Conservation (phyloP, 768 basidiomycete genomes). For the Macrocybe gigantea region DNA sequence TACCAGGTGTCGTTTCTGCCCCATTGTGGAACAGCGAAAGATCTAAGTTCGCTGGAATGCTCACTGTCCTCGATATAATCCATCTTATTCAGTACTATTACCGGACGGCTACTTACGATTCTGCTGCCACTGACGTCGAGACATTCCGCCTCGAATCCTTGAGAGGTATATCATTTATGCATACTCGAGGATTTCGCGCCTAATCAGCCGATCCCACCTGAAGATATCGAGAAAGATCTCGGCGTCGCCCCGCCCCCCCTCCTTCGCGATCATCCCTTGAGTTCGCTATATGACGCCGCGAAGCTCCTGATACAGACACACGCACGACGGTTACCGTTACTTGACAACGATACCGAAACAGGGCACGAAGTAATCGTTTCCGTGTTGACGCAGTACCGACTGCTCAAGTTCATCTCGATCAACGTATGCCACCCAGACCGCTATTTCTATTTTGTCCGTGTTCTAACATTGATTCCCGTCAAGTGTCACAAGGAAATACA, state of each 20-base stretch:
- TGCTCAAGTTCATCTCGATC: conserved; percentile 97
- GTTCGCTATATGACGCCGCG: conserved; percentile 86
- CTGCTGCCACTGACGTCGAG: conserved; percentile 87
- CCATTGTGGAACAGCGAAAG: conserved; percentile 96
- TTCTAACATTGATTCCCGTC: conserved; percentile 1
- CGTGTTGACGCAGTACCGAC: conserved; percentile 94
- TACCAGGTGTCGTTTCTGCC: conserved; percentile 90
- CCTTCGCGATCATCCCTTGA: conserved; percentile 80
- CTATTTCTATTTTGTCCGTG: conserved; percentile 5
- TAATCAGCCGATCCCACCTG: conserved; percentile 4
- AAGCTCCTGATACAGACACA: conserved; percentile 91
- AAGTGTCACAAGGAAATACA: conserved; percentile 86
- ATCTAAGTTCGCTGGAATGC: conserved; percentile 94
- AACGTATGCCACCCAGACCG: conserved; percentile 53
- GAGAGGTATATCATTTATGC: conserved; percentile 50
- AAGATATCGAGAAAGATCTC: conserved; percentile 91
- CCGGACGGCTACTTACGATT: conserved; percentile 77
- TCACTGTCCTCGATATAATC: conserved; percentile 98
- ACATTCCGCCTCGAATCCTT: conserved; percentile 84
- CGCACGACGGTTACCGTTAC: conserved; percentile 87
- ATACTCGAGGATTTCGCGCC: conserved; percentile 1
- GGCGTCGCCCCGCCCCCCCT: conserved; percentile 91
- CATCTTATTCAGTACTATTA: conserved; percentile 99
- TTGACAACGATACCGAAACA: conserved; percentile 90
- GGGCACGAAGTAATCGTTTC: conserved; percentile 94